Base-by-base conservation (phyloP, 148 eudicot species). In the Chenopodium formosanum region DNA sequence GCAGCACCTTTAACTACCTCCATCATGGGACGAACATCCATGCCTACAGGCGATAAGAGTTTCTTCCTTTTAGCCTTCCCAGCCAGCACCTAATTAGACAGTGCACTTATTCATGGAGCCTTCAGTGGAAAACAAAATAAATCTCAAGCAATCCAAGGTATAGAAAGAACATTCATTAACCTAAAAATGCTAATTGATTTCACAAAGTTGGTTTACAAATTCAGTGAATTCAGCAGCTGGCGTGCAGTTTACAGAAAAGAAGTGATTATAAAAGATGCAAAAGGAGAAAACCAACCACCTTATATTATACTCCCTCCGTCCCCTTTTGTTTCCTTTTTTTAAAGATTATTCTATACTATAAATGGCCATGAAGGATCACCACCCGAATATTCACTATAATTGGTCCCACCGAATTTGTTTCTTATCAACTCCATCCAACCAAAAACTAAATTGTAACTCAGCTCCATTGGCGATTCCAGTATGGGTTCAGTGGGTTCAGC, bases 11-110 rank as follows among this genome's bases (percentile, higher is more conserved):
- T 95, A 47, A 93, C 98, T 65, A 95, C 98, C 86, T 95, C 97
- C 98, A 93, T 95, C 98, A 92, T 95, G 50, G 98, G 98, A 23
- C 97, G 96, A 40, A 92, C 97, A 75, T 92, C 90, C 93, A 92
- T 90, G 87, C 96, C 92, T 56, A 87, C 88, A 58, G 97, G 96
- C 37, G 97, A 95, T 69, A 95, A 87, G 81, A 93, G 83, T 81
- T 95, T 93, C 92, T 91, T 95, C 89, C 98, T 85, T 80, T 91
- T 86, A 78, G 94, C 98, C 68, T 85, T 93, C 82, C 97, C 98
- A 78, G 88, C 93, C 83, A 92, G 90, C 69, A 95, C 97, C 98
- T 95, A 83, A 52, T 56, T 23, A 69, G 78, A 40, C 75, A 86
- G 82, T 22, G 78, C 4, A 62, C 52, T 37, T 20, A 17, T 37